Conservation (phyloP, 106 monocot species). For the Allium sativum region DNA sequence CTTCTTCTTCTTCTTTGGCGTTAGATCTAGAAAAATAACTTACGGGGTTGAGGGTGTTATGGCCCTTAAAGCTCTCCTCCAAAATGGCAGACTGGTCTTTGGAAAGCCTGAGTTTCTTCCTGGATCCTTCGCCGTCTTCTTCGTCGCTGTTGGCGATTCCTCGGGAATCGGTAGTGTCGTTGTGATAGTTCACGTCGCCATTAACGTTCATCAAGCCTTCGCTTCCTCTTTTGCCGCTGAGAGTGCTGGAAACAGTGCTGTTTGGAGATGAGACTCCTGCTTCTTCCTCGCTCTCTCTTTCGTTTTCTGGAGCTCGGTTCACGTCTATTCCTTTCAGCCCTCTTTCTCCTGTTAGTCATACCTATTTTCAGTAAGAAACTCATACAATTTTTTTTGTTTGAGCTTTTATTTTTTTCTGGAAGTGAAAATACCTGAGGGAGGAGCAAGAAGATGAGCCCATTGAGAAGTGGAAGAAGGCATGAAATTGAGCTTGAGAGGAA, state of each 20-base stretch:
- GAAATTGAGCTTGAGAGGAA: constrained; percentile 6
- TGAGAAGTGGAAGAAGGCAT: constrained; percentile 4
- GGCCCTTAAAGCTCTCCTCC: constrained; percentile 77
- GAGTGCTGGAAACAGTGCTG: constrained; percentile 12
- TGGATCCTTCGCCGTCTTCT: constrained; percentile 53
- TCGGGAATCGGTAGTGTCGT: constrained; percentile 26
- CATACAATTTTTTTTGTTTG: no score
- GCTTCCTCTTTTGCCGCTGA: neutral
- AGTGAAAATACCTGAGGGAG: neutral
- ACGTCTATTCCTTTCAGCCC: constrained; percentile 13
- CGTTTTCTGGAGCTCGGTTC: constrained; percentile 8
- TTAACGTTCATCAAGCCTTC: neutral
- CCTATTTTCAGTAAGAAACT: no score
- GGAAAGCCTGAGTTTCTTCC: constrained; percentile 77
- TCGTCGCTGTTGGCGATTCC: constrained; percentile 40
- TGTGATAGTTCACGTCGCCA: neutral
- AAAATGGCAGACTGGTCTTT: constrained; percentile 62
- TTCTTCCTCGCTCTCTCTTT: constrained; percentile 1
- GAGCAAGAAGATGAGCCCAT: constrained; percentile 1
- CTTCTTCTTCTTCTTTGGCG: no score
- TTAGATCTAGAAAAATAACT: constrained; percentile 3
- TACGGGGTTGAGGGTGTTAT: constrained; percentile 82
- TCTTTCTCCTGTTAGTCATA: neutral
- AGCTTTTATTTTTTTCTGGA: neutral
- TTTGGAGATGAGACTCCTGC: constrained; percentile 9